phyloP scores from a whole-genome alignment of 192 early-diverging fungal genomes.

The Allomyces arbusculus region DNA sequence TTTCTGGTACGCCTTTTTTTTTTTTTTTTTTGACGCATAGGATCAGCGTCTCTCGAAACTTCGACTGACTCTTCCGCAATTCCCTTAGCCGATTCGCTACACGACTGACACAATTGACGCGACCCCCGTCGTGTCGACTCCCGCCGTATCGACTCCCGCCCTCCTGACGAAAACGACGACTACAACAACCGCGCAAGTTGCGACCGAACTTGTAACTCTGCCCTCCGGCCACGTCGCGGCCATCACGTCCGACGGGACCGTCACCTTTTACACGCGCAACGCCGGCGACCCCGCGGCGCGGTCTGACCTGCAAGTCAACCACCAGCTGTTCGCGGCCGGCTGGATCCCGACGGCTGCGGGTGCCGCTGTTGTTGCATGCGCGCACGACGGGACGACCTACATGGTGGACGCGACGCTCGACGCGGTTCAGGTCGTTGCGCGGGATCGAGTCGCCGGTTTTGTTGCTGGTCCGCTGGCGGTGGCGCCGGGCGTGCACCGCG shows the following conservation, averaged over 20 bases:
- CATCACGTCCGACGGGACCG: background rate
- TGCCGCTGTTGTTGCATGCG: background rate
- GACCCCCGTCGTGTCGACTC: background rate
- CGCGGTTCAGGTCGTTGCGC: too few relatives aligned
- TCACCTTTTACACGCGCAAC: background rate
- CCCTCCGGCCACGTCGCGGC: background rate
- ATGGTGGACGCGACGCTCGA: background rate
- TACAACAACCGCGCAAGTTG: background rate
- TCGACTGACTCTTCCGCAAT: background rate
- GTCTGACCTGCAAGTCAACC: background rate
- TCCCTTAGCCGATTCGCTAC: background rate
- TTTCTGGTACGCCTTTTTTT: background rate
- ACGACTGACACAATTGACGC: background rate
- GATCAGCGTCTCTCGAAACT: too few relatives aligned
- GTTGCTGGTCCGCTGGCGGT: too few relatives aligned
- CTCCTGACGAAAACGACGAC: background rate
- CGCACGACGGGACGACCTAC: background rate
- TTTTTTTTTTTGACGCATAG: too few relatives aligned
- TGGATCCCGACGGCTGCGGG: background rate
- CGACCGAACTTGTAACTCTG: background rate
- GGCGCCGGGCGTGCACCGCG: too few relatives aligned
- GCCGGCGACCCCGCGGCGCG: background rate
- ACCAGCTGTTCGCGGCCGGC: background rate
- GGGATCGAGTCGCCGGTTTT: too few relatives aligned
- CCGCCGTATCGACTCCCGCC: background rate